These are phyloP conservation scores for Lipomyces lipofer DNA, from an alignment of 805 yeast genomes.

Conservation along the genomic window DNA sequence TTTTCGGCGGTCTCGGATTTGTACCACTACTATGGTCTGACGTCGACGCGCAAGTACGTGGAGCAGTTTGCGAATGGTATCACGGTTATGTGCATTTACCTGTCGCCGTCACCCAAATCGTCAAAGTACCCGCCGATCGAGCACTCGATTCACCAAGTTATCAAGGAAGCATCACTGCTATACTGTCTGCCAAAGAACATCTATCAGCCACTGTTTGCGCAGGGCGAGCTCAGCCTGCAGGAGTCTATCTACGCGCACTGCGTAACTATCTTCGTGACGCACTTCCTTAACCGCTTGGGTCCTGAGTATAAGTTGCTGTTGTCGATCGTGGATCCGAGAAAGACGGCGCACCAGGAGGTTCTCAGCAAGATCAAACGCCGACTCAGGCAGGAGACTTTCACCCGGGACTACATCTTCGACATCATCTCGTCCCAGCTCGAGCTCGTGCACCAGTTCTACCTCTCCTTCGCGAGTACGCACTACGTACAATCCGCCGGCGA, in stretches of 20 bases:
- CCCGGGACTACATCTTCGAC: slow-evolving; percentile 78
- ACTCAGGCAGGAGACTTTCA: slow-evolving; percentile 88
- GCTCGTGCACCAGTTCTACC: slow-evolving; percentile 77
- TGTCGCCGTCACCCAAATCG: slow-evolving; percentile 52
- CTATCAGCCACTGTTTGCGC: slow-evolving; percentile 71
- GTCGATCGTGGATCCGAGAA: slow-evolving; percentile 60
- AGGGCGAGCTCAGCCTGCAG: slow-evolving; percentile 82
- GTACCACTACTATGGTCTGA: slow-evolving; percentile 84
- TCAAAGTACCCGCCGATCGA: slow-evolving; percentile 54
- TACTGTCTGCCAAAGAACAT: slow-evolving; percentile 87
- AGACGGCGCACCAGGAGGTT: slow-evolving; percentile 70
- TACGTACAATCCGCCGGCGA: slow-evolving; percentile 59
- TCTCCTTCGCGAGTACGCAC: slow-evolving; percentile 88
- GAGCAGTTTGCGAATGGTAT: slow-evolving; percentile 91
- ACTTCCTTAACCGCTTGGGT: slow-evolving; percentile 91
- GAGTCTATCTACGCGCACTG: slow-evolving; percentile 94
- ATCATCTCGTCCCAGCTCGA: slow-evolving; percentile 69
- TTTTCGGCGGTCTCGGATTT: slow-evolving; percentile 83
- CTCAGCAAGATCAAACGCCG: slow-evolving; percentile 80
- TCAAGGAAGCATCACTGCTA: slow-evolving; percentile 88
- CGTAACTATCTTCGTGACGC: slow-evolving; percentile 88
- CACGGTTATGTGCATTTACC: slow-evolving; percentile 82
- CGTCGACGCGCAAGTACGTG: slow-evolving; percentile 84
- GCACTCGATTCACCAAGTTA: slow-evolving; percentile 80
- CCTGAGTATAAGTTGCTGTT: slow-evolving; percentile 77